Base-by-base conservation (phyloP, 2,329 filamentous ascomycete species). In the Cladosporium halotolerans region DNA sequence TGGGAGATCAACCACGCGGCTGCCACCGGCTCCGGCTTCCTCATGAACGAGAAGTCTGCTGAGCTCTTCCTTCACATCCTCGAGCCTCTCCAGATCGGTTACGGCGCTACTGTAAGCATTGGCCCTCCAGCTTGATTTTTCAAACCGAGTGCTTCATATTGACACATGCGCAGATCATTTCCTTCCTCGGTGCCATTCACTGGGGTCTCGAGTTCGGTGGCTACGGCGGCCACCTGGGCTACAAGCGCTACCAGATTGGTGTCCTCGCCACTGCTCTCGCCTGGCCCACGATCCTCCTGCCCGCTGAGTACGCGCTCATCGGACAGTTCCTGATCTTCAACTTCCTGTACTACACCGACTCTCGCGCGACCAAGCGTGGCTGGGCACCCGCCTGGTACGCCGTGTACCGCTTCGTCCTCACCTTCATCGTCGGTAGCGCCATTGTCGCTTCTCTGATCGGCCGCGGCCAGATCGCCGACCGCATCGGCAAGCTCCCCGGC, bases 141-240 rank as follows among this genome's bases (percentile, higher is more conserved):
- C 23, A 28, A 28, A 7, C 7, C 23, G 7, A 34, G 4, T n/a
- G 40, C 42, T 11, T 8, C 23, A 16, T 40, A 14, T 52, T 54
- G 16, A 57, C 47, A 34, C 31, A 14, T 13, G 19, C 11, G 45
- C 58, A 86, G 83, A 93, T 96, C 63, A 87, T 96, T 63, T 95
- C 90, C 28, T 96, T 96, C 77, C 81, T 96, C 1, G 92, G 92
- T 42, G 91, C 91, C 33, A 84, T 96, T 64, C 92, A 96, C 72
- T 96, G 92, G 87, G 91, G 91, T 53, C 78, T 96, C 14, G 90
- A 96, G 72, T 95, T 85, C 69, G 87, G 87, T 47, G 75, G 85
- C 73, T 84, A 78, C 69, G 73, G 84, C 70, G 71, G 81, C 65
- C 63, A 79, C 57, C 84, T 87, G 54, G 86, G 88, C 50, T 88